Evolutionary conservation across 495 filamentous ascomycete genomes (phyloP).

Genomic region (Cryomyces minteri): DNA sequence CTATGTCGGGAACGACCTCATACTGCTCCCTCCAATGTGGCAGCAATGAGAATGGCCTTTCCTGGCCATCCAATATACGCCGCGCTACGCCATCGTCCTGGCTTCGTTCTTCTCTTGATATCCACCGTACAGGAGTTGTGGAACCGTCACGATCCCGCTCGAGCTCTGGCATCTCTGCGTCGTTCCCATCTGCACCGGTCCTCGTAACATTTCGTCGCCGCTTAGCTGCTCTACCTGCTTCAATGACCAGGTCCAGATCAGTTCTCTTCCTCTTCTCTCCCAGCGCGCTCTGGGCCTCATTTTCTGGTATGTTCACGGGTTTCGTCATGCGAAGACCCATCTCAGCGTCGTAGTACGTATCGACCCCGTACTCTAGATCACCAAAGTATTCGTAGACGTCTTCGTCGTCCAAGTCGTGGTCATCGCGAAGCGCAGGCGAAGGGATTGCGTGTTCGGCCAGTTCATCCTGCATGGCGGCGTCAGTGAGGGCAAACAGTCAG

Average conservation of each 20-base stretch:
- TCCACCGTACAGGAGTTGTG: not conserved
- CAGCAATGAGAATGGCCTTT: constrained; percentile 12
- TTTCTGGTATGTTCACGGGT: too few relatives aligned
- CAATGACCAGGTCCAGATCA: too few relatives aligned
- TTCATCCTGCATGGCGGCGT: constrained; percentile 13
- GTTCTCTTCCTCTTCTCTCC: not conserved
- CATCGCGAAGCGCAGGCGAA: constrained; percentile 12
- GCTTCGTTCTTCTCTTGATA: not conserved
- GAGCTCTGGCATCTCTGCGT: not conserved
- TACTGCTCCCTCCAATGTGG: constrained; percentile 17
- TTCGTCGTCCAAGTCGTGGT: constrained; percentile 8
- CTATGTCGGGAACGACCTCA: not conserved
- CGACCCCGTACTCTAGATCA: constrained; percentile 19
- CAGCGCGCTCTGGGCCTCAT: constrained; percentile 2
- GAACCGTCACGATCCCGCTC: not conserved
- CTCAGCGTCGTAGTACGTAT: constrained; percentile 16
- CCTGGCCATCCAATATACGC: not conserved
- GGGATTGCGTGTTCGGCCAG: constrained; percentile 21
- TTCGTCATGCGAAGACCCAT: too few relatives aligned
- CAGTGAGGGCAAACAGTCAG: not conserved
- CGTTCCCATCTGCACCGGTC: not conserved
- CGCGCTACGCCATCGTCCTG: not conserved
- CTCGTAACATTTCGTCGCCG: constrained; percentile 1
- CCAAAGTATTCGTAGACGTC: constrained; percentile 16
- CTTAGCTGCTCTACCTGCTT: not conserved